Base-by-base conservation (phyloP, 371 early-diverging fungal genomes). In the Mucor sp. region DNA sequence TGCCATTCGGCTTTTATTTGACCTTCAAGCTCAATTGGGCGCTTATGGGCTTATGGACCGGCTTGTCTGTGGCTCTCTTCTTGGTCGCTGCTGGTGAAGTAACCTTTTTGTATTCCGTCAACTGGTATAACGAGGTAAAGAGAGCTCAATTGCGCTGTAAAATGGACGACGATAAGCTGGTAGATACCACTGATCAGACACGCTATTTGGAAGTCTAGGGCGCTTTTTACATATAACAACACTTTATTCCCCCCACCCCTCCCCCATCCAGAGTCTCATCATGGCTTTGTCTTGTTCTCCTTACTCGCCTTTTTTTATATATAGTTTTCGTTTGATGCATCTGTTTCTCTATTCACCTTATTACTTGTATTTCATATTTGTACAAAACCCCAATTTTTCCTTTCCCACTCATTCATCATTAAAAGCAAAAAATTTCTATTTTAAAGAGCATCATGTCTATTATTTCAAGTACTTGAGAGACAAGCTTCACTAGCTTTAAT, bases 21-120 rank as follows among this genome's bases (percentile, higher is more conserved):
- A 87, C 90, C 1, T 90, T 91, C 76, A 69, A 80, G 25, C 39
- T 79, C 9, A 64, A 68, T 17, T 81, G 85, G 85, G 85, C 85
- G 2, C 78, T 93, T 27, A 71, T 72, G 7, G 94, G 94, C 21
- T 72, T 93, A 9, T 93, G 94, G 94, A 71, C 75, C 25, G 88
- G 91, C 12, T 63, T 90, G 11, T 81, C 84, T 12, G 65, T 83
- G 32, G 89, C 87, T 0, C 72, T 89, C 7, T 83, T 87, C 68
- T 60, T 85, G 48, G 84, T 82, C 21, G 82, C 82, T 11, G 35
- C 63, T 14, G 83, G 82, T 9, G 80, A 85, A 58, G 63, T 75
- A 8, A 23, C 72, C 58, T 86, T 74, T 55, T 77, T 85, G 37
- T 69, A 44, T 14, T 63, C 57, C 7, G 74, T 86, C 0, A 68